A percentile compares a stretch with the other conserved stretches of the same genome.
These are phyloP conservation scores for Pestalotiopsis sp. DNA, from an alignment of 2,329 filamentous ascomycete species.

Conservation along the genomic window DNA sequence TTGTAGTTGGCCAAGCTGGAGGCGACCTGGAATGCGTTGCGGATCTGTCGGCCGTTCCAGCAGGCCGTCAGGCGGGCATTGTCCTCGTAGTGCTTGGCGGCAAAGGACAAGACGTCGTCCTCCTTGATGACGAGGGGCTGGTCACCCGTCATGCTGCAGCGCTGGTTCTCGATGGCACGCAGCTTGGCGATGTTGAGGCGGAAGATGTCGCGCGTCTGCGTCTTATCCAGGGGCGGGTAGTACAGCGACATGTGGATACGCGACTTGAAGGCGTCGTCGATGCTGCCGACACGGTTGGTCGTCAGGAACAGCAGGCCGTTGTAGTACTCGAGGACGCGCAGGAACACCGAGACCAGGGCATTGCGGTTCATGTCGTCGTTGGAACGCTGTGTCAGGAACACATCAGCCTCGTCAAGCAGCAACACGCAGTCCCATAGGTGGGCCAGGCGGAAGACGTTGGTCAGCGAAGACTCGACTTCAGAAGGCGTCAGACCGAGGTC, in stretches of 20 bases:
- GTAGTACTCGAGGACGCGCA: slow-evolving; percentile 36
- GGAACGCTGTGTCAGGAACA: slow-evolving; percentile 31
- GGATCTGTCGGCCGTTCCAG: slow-evolving; percentile 38
- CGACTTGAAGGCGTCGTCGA: slow-evolving; percentile 48
- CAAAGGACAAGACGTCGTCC: slow-evolving; percentile 4
- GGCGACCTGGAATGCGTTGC: slow-evolving; percentile 36
- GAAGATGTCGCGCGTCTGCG: slow-evolving; percentile 44
- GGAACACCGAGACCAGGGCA: slow-evolving; percentile 38
- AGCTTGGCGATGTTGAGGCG: slow-evolving; percentile 35
- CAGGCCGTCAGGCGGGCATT: slow-evolving; percentile 22
- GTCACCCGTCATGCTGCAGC: slow-evolving; percentile 3
- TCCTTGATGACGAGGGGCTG: slow-evolving; percentile 1
- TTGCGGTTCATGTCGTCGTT: slow-evolving; percentile 37
- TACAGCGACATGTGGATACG: slow-evolving; percentile 41
- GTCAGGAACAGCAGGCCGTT: slow-evolving; percentile 41
- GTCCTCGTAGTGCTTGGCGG: slow-evolving; percentile 28
- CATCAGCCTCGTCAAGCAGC: slow-evolving; percentile 31
- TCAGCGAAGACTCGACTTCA: slow-evolving; percentile 43
- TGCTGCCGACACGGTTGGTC: slow-evolving; percentile 45
- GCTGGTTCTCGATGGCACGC: slow-evolving; percentile 2
- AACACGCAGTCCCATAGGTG: slow-evolving; percentile 33
- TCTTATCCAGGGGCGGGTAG: slow-evolving; percentile 39
- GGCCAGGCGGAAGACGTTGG: slow-evolving; percentile 45
- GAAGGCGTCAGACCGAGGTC: slow-evolving; percentile 45
- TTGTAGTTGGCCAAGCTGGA: slow-evolving; percentile 41